Percentiles rank a stretch among this genome's conserved stretches.
Evolutionary conservation across 225 moss, liverwort and hornwort genomes (phyloP).

Genomic region (Physcomitrium patens): DNA sequence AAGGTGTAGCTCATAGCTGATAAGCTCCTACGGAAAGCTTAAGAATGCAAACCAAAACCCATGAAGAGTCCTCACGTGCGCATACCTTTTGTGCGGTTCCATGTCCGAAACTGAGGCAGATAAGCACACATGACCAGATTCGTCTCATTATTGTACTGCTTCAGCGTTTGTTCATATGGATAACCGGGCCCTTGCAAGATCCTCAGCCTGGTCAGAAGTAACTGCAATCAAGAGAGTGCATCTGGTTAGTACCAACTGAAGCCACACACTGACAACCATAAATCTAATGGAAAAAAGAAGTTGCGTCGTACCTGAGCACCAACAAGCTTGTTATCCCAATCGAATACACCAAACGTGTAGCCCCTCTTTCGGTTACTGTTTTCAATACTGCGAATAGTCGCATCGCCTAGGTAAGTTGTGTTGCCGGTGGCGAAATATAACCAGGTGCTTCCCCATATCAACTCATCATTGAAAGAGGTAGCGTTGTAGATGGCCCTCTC

Average conservation of each 20-base stretch:
- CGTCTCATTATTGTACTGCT: conserved; percentile 64
- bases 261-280: too few relatives aligned
- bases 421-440: conserved; percentile 85
- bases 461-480: conserved; percentile 62
- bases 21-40: too few relatives aligned
- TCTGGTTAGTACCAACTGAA: not conserved
- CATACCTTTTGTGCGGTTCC: conserved; percentile 63
- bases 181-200: conserved; percentile 65
- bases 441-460: conserved; percentile 82
- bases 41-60: too few relatives aligned
- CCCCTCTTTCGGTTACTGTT: conserved; percentile 31
- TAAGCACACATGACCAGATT: conserved; percentile 83
- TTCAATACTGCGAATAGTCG: conserved; percentile 43
- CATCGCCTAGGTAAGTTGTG: conserved; percentile 50
- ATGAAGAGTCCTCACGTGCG: too few relatives aligned
- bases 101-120: conserved; percentile 61
- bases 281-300: not conserved
- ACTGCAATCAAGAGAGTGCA: conserved; percentile 35
- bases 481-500: conserved; percentile 71
- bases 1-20: too few relatives aligned
- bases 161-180: conserved; percentile 66
- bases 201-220: conserved; percentile 73
- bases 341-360: conserved; percentile 63
- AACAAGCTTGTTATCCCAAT: conserved; percentile 92
- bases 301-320: conserved; percentile 77